Evolutionary conservation across 1,284 basidiomycete genomes (phyloP), one percentile per base, ranked within the genome.

Genomic region (Cutaneotrichosporon cavernicola): DNA sequence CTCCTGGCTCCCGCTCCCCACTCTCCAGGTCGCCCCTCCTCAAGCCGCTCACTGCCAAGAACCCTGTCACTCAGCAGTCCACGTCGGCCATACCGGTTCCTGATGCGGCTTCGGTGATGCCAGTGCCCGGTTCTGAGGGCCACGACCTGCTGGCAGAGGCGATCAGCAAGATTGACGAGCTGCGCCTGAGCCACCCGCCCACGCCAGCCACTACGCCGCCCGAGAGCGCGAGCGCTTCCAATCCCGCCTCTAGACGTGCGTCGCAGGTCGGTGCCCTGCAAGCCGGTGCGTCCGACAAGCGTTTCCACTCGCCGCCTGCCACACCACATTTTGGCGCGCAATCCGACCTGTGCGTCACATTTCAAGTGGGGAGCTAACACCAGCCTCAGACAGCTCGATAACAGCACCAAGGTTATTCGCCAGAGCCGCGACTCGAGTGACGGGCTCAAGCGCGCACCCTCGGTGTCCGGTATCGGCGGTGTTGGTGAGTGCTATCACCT

Each of bases 271-370:
- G 36, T 18, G 18, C 18, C 43, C 7, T 46, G 11, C 36, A 11
- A 22, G 38, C 38, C 22, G 16, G 38, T 22, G 30, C n/a, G 5
- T 50, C 46, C 5, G 43, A 61, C 18, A 55, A 61, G 60, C 40
- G 40, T 7, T 63, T 63, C 51, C 5, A 57, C 36, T 75, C 73
- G 47, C 73, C 70, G 5, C 75, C 76, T 31, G 75, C 74, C n/a
- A 81, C 79, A 31, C 80, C 80, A 9, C 80, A 81, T 67, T 81
- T 81, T 69, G 80, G 80, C 2, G 80, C 80, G 34, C 77, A 79
- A 65, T 76, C 78, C 2, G 75, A 71, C 38, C 56, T 80, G 77
- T 77, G 58, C 58, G 78, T 67, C 18, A 21, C 5, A 26, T 22
- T 30, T 30, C 7, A 5, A 46, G 14, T 30, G 6, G 22, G 36